Evolutionary conservation across 306 rosid genomes (phyloP), one percentile per base, ranked within the genome.

Genomic region (Vigna nakashimae): DNA sequence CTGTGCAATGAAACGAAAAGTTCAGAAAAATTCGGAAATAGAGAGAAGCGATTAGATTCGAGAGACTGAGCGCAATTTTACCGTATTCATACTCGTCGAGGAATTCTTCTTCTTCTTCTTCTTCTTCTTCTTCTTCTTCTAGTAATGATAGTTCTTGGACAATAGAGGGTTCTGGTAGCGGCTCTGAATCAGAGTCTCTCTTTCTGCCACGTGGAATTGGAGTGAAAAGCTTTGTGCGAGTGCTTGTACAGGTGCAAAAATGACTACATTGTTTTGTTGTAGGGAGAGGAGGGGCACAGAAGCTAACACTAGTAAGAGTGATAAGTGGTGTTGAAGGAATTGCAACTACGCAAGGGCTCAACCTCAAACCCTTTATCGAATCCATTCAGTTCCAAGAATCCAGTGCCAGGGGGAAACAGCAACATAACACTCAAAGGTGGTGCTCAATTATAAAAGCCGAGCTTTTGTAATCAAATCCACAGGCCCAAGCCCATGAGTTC

Each of bases 161-260:
- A 57, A 92, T 78, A 74, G 87, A 36, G 13, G 91, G 87, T 69
- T 84, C 87, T 78, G 87, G 87, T 77, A 89, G 38, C 14, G 91
- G 92, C 40, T 86, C 87, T 0, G 92, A 79, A 66, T 88, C 90
- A 2, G 92, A 81, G 79, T 72, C 79, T 76, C 68, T 87, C 45
- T 78, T 89, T 76, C 83, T 82, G 76, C 88, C 88, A 22, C 49
- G 73, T 68, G 57, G 75, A 6, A 42, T 13, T 42, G 77, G 79
- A 40, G 79, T 2, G 6, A 20, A 84, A 40, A 83, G 71, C 36
- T 56, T 83, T 63, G 53, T 45, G 38, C 6, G 18, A 28, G 18
- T 43, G 74, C 4, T 42, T 69, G 50, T 2, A 86, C 75, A 69
- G 20, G 83, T 84, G 50, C 40, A 16, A 40, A 75, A 81, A 10